These are phyloP conservation scores for Nadsonia starkeyi-henricii DNA, from an alignment of 1,139 yeast species.

Conservation along the genomic window DNA sequence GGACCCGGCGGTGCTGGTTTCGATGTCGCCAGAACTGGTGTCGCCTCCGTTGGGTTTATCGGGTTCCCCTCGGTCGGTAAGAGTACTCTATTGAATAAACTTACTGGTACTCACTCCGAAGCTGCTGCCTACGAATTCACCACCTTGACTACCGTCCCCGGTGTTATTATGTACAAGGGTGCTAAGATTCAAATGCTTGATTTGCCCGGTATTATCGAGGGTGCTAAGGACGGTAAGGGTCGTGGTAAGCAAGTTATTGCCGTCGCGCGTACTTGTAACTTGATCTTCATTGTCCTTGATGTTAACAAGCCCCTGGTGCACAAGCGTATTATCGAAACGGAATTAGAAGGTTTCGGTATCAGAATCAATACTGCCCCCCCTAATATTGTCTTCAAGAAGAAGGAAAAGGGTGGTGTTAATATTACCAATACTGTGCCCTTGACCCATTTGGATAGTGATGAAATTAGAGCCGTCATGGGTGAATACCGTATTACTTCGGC, in stretches of 20 bases:
- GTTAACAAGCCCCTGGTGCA: constrained; percentile 93
- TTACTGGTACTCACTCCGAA: constrained; percentile 93
- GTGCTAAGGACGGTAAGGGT: constrained; percentile 98
- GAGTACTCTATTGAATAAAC: constrained; percentile 59
- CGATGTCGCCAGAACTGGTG: constrained; percentile 97
- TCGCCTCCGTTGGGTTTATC: constrained; percentile 90
- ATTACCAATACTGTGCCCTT: constrained; percentile 88
- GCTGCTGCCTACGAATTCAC: constrained; percentile 97
- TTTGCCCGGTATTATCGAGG: constrained; percentile 97
- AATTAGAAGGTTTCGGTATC: constrained; percentile 93
- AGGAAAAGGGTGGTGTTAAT: constrained; percentile 90
- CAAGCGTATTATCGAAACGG: constrained; percentile 84
- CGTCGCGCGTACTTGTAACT: constrained; percentile 89
- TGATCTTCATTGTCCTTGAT: constrained; percentile 83
- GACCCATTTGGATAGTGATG: constrained; percentile 83
- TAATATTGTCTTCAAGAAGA: constrained; percentile 76
- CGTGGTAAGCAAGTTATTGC: constrained; percentile 98
- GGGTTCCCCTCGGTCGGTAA: constrained; percentile 99
- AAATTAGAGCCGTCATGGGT: constrained; percentile 87
- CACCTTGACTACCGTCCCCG: constrained; percentile 94
- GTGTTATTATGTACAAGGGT: constrained; percentile 88
- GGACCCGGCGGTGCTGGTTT: constrained; percentile 83
- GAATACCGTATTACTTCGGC: constrained; percentile 94
- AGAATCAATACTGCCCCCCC: constrained; percentile 88
- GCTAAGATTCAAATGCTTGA: constrained; percentile 97